Evolutionary conservation across 345 rosid species (phyloP).

Genomic region (Citrus unshiu): DNA sequence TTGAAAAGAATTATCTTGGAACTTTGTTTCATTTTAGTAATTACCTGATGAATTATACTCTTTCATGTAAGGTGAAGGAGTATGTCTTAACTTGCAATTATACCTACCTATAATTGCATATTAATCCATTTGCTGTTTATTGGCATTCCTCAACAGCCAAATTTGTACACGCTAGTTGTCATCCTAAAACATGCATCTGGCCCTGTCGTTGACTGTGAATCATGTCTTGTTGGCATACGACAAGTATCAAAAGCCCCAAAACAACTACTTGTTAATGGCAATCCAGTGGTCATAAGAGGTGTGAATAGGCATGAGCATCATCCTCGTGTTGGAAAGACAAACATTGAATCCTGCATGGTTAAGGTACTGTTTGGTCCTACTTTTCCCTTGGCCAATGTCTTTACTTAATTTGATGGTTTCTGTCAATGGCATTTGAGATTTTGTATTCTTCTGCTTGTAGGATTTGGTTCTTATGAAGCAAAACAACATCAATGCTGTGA

Average conservation of each 20-base stretch:
- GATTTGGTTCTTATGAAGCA: slow-evolving; percentile 95
- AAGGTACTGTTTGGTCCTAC: slow-evolving; percentile 51
- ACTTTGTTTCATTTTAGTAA: background rate
- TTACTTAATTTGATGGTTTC: slow-evolving; percentile 2
- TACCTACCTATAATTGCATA: background rate
- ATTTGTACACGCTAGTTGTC: slow-evolving; percentile 75
- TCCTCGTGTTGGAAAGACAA: slow-evolving; percentile 95
- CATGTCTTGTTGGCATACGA: slow-evolving; percentile 83
- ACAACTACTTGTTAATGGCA: slow-evolving; percentile 87
- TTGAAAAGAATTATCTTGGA: background rate
- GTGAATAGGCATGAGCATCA: slow-evolving; percentile 99
- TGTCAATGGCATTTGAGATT: background rate
- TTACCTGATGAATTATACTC: background rate
- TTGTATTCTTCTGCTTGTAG: slow-evolving; percentile 37
- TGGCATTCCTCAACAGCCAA: slow-evolving; percentile 58
- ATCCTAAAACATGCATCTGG: slow-evolving; percentile 82
- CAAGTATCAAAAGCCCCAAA: slow-evolving; percentile 83
- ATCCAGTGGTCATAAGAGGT: slow-evolving; percentile 86
- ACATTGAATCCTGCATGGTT: slow-evolving; percentile 95
- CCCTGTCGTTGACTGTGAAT: slow-evolving; percentile 78
- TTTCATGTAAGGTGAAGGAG: background rate
- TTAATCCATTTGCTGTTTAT: slow-evolving; percentile 10
- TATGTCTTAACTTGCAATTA: no score
- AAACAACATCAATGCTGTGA: slow-evolving; percentile 87
- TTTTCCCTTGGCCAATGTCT: slow-evolving; percentile 11